Conservation (phyloP, 257 asterid genomes). For the Ligustrum vulgare region DNA sequence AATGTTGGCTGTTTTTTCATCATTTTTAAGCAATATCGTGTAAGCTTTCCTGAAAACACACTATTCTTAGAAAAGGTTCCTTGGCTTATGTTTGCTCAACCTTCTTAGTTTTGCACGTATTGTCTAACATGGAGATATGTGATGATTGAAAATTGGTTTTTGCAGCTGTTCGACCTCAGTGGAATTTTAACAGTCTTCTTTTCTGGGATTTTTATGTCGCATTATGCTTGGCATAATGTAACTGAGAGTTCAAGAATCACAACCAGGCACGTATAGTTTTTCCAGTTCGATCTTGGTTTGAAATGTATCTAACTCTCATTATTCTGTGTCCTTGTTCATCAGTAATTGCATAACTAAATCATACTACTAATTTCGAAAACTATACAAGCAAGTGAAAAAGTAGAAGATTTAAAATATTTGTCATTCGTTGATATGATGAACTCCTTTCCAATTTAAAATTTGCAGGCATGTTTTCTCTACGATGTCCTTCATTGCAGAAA, state of each 20-base stretch:
- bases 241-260: conserved; percentile 82
- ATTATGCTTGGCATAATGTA: conserved; percentile 95
- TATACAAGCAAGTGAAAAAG: background rate
- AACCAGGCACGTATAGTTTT: conserved; percentile 46
- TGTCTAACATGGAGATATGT: background rate
- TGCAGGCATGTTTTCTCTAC: conserved; percentile 87
- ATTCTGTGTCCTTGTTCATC: background rate
- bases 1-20: background rate
- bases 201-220: conserved; percentile 85
- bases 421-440: background rate
- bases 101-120: background rate
- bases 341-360: background rate
- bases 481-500: conserved; percentile 88
- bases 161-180: conserved; percentile 64
- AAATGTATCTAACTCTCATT: background rate
- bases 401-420: background rate
- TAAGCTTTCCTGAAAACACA: background rate
- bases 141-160: conserved; percentile 16
- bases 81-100: background rate
- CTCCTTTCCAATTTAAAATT: conserved; percentile 12
- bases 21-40: background rate
- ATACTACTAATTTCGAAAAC: background rate
- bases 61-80: background rate
- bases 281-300: background rate
- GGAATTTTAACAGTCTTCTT: conserved; percentile 95